A percentile compares a stretch with the other conserved stretches of the same genome.
Evolutionary conservation across 345 rosid species (phyloP).

Genomic region (Ricinus communis): DNA sequence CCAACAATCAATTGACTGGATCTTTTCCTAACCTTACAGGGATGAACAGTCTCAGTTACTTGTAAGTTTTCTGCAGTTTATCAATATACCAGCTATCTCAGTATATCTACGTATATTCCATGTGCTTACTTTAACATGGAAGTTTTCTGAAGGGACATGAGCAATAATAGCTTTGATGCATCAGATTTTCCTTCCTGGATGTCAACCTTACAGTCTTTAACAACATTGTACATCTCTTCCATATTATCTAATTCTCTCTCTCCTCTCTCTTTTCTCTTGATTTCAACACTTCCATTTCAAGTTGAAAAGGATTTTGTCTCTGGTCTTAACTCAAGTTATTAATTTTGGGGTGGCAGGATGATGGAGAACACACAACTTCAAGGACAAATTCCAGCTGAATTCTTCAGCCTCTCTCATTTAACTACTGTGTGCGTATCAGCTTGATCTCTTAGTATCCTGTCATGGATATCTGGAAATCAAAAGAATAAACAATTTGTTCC

Average conservation of each 20-base stretch:
- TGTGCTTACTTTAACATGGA: neutral
- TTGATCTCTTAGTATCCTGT: neutral
- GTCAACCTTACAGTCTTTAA: constrained; percentile 40
- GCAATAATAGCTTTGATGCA: constrained; percentile 63
- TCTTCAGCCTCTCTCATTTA: constrained; percentile 57
- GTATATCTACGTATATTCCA: neutral
- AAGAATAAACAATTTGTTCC: too few species aligned
- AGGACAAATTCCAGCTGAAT: constrained; percentile 51
- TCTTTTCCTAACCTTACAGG: constrained; percentile 58
- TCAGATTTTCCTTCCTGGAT: constrained; percentile 64
- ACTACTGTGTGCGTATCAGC: constrained; percentile 63
- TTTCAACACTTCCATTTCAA: neutral
- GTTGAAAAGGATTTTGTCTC: neutral
- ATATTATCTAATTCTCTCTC: neutral
- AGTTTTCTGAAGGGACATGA: constrained; percentile 61
- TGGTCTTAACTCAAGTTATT: neutral
- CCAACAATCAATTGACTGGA: constrained; percentile 64
- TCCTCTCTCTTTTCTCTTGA: neutral
- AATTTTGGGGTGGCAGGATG: constrained; percentile 41
- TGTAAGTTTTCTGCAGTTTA: constrained; percentile 49
- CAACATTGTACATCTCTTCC: constrained; percentile 64
- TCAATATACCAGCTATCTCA: neutral
- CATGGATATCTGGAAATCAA: neutral
- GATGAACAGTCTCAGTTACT: constrained; percentile 48
- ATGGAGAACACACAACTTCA: constrained; percentile 50